Percentiles rank a stretch among this genome's conserved stretches.
phyloP scores from a whole-genome alignment of 2,329 filamentous ascomycete genomes.

The Trichoderma asperellum region DNA sequence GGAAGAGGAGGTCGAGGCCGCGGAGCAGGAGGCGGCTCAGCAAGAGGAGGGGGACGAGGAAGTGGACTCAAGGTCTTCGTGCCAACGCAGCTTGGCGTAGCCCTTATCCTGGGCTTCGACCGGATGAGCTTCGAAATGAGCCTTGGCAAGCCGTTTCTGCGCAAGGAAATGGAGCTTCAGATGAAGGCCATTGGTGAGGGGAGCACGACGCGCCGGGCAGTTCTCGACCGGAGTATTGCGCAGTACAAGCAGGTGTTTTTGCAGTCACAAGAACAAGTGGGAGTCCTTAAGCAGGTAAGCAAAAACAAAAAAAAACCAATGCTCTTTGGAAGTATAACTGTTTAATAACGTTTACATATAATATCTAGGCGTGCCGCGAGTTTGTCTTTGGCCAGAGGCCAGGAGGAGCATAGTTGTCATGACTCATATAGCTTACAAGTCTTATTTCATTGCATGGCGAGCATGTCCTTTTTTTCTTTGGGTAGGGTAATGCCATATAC shows the following conservation, averaged over 20 bases:
- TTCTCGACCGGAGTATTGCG: slow-evolving; percentile 80
- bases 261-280: slow-evolving; percentile 76
- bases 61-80: slow-evolving; percentile 80
- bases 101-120: slow-evolving; percentile 92
- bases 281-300: slow-evolving; percentile 65
- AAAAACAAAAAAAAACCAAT: background rate
- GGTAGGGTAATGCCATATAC: background rate
- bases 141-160: slow-evolving; percentile 90
- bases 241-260: slow-evolving; percentile 88
- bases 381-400: slow-evolving; percentile 40
- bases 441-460: background rate
- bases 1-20: slow-evolving; percentile 49
- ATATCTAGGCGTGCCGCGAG: slow-evolving; percentile 44
- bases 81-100: slow-evolving; percentile 87
- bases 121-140: slow-evolving; percentile 91
- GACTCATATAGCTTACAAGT: background rate
- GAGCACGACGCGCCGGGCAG: slow-evolving; percentile 70
- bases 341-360: slow-evolving; percentile 2
- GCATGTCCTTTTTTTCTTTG: background rate
- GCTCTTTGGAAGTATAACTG: background rate
- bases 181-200: slow-evolving; percentile 98
- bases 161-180: slow-evolving; percentile 96
- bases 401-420: background rate
- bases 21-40: slow-evolving; percentile 46
- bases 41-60: slow-evolving; percentile 49